These are phyloP conservation scores for Nymphaea thermarum DNA, from an alignment of 164 flowering plant genomes.

Conservation along the genomic window DNA sequence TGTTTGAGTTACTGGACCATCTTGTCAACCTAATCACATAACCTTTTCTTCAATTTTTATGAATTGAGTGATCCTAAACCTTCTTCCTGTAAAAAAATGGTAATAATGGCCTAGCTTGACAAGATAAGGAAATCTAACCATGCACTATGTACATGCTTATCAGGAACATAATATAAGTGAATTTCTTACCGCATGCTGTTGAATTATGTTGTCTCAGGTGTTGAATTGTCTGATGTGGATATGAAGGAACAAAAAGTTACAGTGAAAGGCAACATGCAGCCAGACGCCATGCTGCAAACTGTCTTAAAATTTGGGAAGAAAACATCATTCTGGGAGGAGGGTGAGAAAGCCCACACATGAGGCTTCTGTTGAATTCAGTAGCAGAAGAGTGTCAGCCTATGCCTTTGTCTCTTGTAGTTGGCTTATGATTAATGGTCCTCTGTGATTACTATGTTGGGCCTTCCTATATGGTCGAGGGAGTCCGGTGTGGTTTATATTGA, in stretches of 20 bases:
- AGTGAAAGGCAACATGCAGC: slow-evolving; percentile 70
- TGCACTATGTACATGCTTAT: too few relatives aligned
- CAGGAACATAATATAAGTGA: too few relatives aligned
- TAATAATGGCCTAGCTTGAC: too few relatives aligned
- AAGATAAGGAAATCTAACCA: too few relatives aligned
- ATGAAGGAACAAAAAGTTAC: slow-evolving; percentile 82
- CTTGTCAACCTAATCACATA: too few relatives aligned
- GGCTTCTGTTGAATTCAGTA: not conserved
- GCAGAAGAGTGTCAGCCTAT: not conserved
- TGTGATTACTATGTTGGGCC: not conserved
- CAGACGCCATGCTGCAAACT: slow-evolving; percentile 74
- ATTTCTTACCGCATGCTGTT: too few relatives aligned
- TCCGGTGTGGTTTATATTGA: too few relatives aligned
- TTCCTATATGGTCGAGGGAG: too few relatives aligned
- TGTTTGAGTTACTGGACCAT: too few relatives aligned
- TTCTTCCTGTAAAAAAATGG: too few relatives aligned
- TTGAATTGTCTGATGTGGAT: slow-evolving; percentile 70
- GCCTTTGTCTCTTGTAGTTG: not conserved
- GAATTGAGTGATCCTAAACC: too few relatives aligned
- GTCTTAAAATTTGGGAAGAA: slow-evolving; percentile 88
- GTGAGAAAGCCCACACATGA: slow-evolving; percentile 12
- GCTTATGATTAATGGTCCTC: not conserved
- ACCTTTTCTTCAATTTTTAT: too few relatives aligned
- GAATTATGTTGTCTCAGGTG: slow-evolving; percentile 31
- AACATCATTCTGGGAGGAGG: slow-evolving; percentile 75